Conservation (phyloP, 352 stramenopile species). For the Phytophthora pseudosyringae region DNA sequence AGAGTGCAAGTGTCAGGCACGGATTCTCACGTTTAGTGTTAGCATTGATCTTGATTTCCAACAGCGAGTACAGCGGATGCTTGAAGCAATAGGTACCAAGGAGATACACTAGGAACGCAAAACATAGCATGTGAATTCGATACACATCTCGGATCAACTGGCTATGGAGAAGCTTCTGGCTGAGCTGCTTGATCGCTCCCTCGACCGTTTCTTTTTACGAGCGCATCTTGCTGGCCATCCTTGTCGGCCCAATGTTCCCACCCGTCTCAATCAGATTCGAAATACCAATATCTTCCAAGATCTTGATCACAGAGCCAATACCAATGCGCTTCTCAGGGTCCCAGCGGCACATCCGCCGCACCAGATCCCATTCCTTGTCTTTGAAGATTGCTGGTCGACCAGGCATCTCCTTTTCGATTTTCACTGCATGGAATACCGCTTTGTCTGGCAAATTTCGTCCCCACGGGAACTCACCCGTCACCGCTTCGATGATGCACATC, state of each 20-base stretch:
- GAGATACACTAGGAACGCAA: neutral
- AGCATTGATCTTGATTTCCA: constrained; percentile 20
- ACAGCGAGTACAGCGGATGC: constrained; percentile 10
- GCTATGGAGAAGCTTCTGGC: too few species aligned
- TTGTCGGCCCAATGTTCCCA: constrained; percentile 14
- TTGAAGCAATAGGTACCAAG: constrained; percentile 4
- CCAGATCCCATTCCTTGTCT: constrained; percentile 35
- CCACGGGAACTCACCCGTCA: constrained; percentile 38
- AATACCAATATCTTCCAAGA: constrained; percentile 37
- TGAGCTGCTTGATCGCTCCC: too few species aligned
- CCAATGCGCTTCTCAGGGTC: constrained; percentile 29
- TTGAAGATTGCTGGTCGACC: constrained; percentile 20
- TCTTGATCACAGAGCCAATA: constrained; percentile 41
- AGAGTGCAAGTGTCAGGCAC: constrained; percentile 14
- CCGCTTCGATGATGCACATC: constrained; percentile 48
- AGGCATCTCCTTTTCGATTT: constrained; percentile 26
- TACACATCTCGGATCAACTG: too few species aligned
- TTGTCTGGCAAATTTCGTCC: constrained; percentile 1
- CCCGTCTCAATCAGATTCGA: constrained; percentile 24
- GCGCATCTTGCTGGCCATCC: constrained; percentile 3
- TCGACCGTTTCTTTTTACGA: neutral
- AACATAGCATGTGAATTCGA: too few species aligned
- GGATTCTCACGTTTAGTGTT: constrained; percentile 21
- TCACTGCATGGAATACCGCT: constrained; percentile 17
- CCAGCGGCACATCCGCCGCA: constrained; percentile 35